Conservation (phyloP, 2,329 filamentous ascomycete genomes). For the Diaporthe ampelina region DNA sequence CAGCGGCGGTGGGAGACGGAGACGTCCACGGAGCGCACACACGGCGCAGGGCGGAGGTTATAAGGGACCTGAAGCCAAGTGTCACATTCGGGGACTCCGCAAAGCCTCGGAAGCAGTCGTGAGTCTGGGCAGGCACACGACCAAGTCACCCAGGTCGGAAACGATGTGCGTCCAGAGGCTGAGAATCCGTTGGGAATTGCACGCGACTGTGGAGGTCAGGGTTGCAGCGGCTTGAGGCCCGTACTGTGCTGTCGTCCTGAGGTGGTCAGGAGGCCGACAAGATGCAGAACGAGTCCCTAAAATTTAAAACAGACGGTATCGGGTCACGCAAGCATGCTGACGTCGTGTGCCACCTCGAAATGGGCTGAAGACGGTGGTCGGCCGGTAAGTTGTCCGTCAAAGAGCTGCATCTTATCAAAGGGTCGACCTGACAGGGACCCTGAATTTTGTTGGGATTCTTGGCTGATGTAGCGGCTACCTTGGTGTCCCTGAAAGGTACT, state of each 20-base stretch:
- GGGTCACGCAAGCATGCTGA: conserved; percentile 32
- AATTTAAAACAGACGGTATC: conserved; percentile 23
- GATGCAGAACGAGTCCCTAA: conserved; percentile 1
- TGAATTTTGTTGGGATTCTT: conserved; percentile 36
- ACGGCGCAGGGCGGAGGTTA: conserved; percentile 13
- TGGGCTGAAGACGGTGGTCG: conserved; percentile 11
- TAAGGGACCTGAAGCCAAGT: conserved; percentile 26
- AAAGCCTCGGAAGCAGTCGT: conserved; percentile 36
- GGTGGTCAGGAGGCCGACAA: conserved; percentile 20
- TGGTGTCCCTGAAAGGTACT: background rate
- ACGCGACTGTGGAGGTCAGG: conserved; percentile 34
- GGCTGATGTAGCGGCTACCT: conserved; percentile 11
- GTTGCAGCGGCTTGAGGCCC: conserved; percentile 3
- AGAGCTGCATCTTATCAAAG: conserved; percentile 27
- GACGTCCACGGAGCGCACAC: background rate
- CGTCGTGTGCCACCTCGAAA: conserved; percentile 28
- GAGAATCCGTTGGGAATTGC: conserved; percentile 41
- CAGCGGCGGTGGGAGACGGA: background rate
- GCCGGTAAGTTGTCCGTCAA: conserved; percentile 17
- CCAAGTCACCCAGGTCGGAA: conserved; percentile 31
- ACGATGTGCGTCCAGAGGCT: conserved; percentile 28
- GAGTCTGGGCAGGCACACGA: conserved; percentile 32
- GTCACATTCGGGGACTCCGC: conserved; percentile 33
- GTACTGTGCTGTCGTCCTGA: conserved; percentile 10
- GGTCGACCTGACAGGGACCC: conserved; percentile 21